phyloP scores from a whole-genome alignment of 192 early-diverging fungal species.

The Rhizoclosmatium globosum region DNA sequence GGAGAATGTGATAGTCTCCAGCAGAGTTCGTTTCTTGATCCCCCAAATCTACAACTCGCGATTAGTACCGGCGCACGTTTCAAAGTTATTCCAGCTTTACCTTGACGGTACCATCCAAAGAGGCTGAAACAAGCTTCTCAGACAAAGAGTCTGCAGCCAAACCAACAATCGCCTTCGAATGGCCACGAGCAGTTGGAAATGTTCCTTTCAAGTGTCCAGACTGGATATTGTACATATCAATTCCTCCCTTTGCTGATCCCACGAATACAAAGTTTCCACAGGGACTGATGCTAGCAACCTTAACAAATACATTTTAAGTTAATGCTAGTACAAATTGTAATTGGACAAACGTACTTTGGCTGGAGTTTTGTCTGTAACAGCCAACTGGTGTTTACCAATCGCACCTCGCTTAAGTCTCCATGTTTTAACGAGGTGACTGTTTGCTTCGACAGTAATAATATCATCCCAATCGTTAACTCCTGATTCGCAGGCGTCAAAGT shows the following conservation, averaged over 20 bases:
- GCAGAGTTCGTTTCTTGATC: conserved; percentile 70
- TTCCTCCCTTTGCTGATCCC: conserved; percentile 75
- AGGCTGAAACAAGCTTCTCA: conserved; percentile 73
- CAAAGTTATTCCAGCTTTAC: conserved; percentile 53
- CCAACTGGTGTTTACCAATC: conserved; percentile 74
- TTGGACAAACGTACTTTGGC: conserved; percentile 57
- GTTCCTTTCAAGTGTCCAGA: conserved; percentile 81
- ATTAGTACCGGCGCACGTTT: neutral
- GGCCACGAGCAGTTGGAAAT: conserved; percentile 69
- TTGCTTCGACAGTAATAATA: conserved; percentile 86
- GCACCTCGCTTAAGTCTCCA: conserved; percentile 85
- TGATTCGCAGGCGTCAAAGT: conserved; percentile 74
- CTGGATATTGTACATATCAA: conserved; percentile 97
- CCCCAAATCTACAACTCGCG: conserved; percentile 76
- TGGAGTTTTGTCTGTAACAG: conserved; percentile 64
- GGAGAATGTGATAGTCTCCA: conserved; percentile 71
- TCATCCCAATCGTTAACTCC: conserved; percentile 86
- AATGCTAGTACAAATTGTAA: neutral
- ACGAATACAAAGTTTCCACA: conserved; percentile 96
- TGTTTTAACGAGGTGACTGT: conserved; percentile 73
- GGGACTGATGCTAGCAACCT: conserved; percentile 68
- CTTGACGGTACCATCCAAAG: conserved; percentile 84
- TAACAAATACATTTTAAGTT: conserved; percentile 3
- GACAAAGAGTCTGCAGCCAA: conserved; percentile 77
- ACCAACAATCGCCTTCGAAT: conserved; percentile 83